Base-by-base conservation (phyloP, 306 rosid species). In the Quercus robur region DNA sequence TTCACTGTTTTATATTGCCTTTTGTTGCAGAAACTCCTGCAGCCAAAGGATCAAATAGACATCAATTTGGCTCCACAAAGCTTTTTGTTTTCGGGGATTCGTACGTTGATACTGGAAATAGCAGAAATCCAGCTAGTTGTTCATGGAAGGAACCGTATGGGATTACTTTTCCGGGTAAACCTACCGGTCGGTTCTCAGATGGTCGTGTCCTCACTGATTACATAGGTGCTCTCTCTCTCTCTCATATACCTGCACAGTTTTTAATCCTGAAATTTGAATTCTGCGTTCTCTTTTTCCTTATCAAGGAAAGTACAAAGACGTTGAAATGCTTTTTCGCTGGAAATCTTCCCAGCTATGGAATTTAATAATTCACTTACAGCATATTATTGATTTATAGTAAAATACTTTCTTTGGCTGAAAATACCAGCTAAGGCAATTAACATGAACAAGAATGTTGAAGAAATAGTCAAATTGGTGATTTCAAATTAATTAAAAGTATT, bases 61-160 rank as follows among this genome's bases (percentile, higher is more conserved):
- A 17, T 41, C 23, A 20, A 3, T 6, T 31, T 26, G 56, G 68
- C 5, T 12, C 46, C 51, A 15, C 35, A 6, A 85, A 80, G 54
- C 80, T 88, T 52, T 90, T 90, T 56, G 90, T 88, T 4, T 88
- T 90, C 30, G 91, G 94, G 31, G 92, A 86, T 41, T 90, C 92
- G 0, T 90, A 88, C 9, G 90, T 57, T 5, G 94, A 90, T 56
- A 86, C 87, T 0, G 91, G 97, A 1, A 91, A 91, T 56, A 81
- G 77, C 41, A 15, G 33, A n/a, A 21, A 76, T 14, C 64, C 84
- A 10, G 7, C 8, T 3, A 44, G 82, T 4, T 21, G 10, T 33
- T 78, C 91, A 0, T 86, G 78, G 74, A 86, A 80, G 57, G 17
- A 31, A 9, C 94, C 97, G 0, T 72, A 28, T 61, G 94, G 97